Percentiles rank a stretch among this genome's conserved stretches.
Conservation (phyloP, 2,329 filamentous ascomycete genomes). For the Fusarium bulbicola region DNA sequence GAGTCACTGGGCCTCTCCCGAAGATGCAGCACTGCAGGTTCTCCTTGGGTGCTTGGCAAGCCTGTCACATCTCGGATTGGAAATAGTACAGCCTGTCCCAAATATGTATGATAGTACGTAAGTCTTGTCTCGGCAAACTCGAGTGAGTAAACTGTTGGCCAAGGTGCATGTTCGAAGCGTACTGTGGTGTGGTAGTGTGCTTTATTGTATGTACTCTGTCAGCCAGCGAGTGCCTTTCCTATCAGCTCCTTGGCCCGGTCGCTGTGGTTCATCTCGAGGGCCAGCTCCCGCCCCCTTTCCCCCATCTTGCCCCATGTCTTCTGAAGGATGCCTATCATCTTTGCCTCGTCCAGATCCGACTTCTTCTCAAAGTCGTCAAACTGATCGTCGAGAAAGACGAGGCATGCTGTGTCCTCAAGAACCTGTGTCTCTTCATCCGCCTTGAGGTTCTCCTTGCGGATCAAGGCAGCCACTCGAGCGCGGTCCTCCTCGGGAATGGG, state of each 20-base stretch:
- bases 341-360: slow-evolving; percentile 75
- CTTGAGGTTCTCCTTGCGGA: slow-evolving; percentile 80
- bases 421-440: slow-evolving; percentile 71
- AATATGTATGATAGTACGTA: not conserved
- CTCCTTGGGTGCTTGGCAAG: slow-evolving; percentile 1
- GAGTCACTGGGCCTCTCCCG: not conserved
- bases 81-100: not conserved
- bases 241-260: slow-evolving; percentile 70
- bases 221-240: slow-evolving; percentile 64
- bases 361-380: slow-evolving; percentile 80
- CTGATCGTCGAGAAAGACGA: slow-evolving; percentile 89
- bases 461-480: slow-evolving; percentile 72
- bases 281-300: slow-evolving; percentile 67
- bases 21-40: not conserved
- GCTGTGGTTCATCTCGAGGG: slow-evolving; percentile 71
- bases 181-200: not conserved
- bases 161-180: not conserved
- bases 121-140: not conserved
- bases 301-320: slow-evolving; percentile 85
- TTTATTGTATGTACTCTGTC: not conserved
- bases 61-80: not conserved
- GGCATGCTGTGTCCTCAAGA: slow-evolving; percentile 85
- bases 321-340: slow-evolving; percentile 74
- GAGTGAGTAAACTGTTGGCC: not conserved
- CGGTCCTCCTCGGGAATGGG: slow-evolving; percentile 60